These are phyloP conservation scores for Balansia obtecta DNA, from an alignment of 2,329 filamentous ascomycete genomes.

Conservation along the genomic window DNA sequence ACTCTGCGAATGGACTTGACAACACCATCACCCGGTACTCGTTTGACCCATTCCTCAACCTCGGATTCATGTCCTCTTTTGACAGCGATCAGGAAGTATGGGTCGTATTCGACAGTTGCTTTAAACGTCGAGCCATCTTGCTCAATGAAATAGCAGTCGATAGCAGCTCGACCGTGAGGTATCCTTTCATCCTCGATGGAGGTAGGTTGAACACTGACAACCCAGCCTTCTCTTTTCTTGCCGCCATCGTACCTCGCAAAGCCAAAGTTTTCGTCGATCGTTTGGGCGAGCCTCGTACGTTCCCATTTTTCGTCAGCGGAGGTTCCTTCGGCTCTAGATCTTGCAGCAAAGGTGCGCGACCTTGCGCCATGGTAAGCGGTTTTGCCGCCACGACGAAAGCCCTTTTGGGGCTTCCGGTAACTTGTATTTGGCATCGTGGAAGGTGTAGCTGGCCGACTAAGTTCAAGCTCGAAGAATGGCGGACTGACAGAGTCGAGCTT, in stretches of 20 bases:
- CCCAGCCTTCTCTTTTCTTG: constrained; percentile 73
- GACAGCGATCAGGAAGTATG: constrained; percentile 87
- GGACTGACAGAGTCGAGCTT: constrained; percentile 8
- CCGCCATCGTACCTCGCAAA: constrained; percentile 86
- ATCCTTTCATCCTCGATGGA: constrained; percentile 74
- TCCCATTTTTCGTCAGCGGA: constrained; percentile 91
- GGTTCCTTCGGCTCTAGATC: constrained; percentile 69
- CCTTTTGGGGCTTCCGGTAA: constrained; percentile 48
- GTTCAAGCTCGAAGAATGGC: constrained; percentile 10
- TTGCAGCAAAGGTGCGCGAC: constrained; percentile 68
- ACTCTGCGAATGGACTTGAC: constrained; percentile 66
- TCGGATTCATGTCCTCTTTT: constrained; percentile 81
- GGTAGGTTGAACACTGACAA: constrained; percentile 90
- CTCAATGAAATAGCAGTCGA: constrained; percentile 96
- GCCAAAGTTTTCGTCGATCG: constrained; percentile 90
- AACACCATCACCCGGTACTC: constrained; percentile 64
- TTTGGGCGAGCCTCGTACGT: constrained; percentile 67
- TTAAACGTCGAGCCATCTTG: constrained; percentile 87
- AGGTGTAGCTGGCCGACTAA: neutral
- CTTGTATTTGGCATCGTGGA: constrained; percentile 44
- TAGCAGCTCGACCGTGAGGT: constrained; percentile 71
- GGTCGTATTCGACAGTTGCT: constrained; percentile 89
- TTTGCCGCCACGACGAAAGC: constrained; percentile 57
- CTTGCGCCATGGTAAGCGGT: constrained; percentile 56
- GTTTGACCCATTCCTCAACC: constrained; percentile 88